Conservation (phyloP, 2,329 filamentous ascomycete species). For the Bertia moriformis region DNA sequence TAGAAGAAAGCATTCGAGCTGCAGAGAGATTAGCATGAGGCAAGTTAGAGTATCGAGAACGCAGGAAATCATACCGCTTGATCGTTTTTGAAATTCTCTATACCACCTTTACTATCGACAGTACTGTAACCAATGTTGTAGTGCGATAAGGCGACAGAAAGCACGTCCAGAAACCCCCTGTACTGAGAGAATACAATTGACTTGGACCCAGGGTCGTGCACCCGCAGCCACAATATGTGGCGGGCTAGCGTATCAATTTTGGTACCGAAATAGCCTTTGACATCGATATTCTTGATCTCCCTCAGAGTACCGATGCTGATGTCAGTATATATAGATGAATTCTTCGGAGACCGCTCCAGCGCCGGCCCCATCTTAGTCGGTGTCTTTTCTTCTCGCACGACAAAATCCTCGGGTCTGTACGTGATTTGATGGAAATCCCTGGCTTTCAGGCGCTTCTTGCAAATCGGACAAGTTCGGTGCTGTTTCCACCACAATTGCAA, state of each 20-base stretch:
- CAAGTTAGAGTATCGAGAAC: not conserved
- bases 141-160: slow-evolving; percentile 53
- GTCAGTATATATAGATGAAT: slow-evolving; percentile 54
- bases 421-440: slow-evolving; percentile 74
- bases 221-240: slow-evolving; percentile 73
- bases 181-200: slow-evolving; percentile 84
- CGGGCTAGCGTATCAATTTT: slow-evolving; percentile 76
- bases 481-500: slow-evolving; percentile 64
- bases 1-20: slow-evolving; percentile 69
- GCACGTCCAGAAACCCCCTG: slow-evolving; percentile 59
- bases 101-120: slow-evolving; percentile 55
- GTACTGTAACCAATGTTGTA: slow-evolving; percentile 63
- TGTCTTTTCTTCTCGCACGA: slow-evolving; percentile 41
- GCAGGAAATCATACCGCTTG: slow-evolving; percentile 4
- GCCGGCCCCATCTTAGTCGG: not conserved
- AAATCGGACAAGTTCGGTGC: slow-evolving; percentile 68
- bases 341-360: not conserved
- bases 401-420: slow-evolving; percentile 62
- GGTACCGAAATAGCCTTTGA: slow-evolving; percentile 67
- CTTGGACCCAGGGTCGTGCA: slow-evolving; percentile 74
- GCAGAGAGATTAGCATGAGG: slow-evolving; percentile 72
- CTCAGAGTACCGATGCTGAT: slow-evolving; percentile 58
- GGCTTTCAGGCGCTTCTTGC: slow-evolving; percentile 53
- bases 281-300: slow-evolving; percentile 69
- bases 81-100: slow-evolving; percentile 25